A percentile compares a stretch with the other conserved stretches of the same genome.
Evolutionary conservation across 768 basidiomycete genomes (phyloP).

Genomic region (Coprinopsis strossmayeri): DNA sequence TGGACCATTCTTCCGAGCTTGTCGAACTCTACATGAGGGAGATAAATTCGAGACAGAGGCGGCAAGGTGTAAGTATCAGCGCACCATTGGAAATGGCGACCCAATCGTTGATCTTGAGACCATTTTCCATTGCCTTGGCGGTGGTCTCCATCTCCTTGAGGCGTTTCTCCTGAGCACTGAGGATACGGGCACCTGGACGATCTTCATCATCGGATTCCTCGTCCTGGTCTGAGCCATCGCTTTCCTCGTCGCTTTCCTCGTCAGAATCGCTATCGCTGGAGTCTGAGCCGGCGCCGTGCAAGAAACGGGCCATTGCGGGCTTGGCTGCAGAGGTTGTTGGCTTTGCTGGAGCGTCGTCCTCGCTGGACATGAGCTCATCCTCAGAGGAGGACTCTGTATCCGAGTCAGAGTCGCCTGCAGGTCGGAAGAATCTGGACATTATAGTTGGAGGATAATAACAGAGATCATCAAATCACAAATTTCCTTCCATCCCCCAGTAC

Average conservation of each 20-base stretch:
- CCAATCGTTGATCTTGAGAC: conserved; percentile 96
- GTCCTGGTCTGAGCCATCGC: conserved; percentile 28
- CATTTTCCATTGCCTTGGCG: conserved; percentile 90
- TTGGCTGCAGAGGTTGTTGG: conserved; percentile 41
- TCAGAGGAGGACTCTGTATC: conserved; percentile 48
- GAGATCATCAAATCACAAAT: conserved; percentile 6
- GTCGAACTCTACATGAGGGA: conserved; percentile 72
- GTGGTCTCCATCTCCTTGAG: conserved; percentile 93
- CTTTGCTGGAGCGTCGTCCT: conserved; percentile 52
- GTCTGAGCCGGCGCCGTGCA: conserved; percentile 57
- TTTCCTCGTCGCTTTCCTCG: conserved; percentile 49
- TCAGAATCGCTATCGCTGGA: conserved; percentile 51
- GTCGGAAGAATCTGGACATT: conserved; percentile 90
- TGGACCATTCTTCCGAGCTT: conserved; percentile 89
- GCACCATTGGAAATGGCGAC: conserved; percentile 81
- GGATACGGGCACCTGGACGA: conserved; percentile 62
- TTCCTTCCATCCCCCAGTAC: not conserved
- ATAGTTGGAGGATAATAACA: conserved; percentile 12
- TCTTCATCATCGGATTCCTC: conserved; percentile 64
- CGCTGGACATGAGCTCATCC: conserved; percentile 73
- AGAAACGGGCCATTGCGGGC: conserved; percentile 71
- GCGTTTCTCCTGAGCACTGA: conserved; percentile 89
- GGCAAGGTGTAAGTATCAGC: conserved; percentile 17
- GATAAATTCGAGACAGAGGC: not conserved
- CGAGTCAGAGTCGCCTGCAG: conserved; percentile 71